Conservation (phyloP, 768 basidiomycete genomes). For the Antrodiella citrinella region DNA sequence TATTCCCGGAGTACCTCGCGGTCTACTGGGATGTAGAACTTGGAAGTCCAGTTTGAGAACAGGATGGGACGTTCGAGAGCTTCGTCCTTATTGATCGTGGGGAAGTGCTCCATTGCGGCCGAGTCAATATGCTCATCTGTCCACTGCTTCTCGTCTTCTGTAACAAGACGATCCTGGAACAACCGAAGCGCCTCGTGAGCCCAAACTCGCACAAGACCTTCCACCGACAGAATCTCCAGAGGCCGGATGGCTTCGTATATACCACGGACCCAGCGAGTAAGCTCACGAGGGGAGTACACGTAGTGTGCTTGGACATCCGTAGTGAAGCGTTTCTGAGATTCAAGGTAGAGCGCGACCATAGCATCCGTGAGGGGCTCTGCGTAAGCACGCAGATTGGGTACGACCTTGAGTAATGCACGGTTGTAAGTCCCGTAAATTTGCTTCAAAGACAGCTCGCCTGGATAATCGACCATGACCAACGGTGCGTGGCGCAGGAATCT, state of each 20-base stretch:
- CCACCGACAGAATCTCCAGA: conserved; percentile 85
- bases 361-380: conserved; percentile 93
- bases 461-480: conserved; percentile 98
- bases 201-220: conserved; percentile 95
- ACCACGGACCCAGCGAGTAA: conserved; percentile 95
- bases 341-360: conserved; percentile 94
- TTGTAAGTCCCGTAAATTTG: conserved; percentile 99
- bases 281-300: conserved; percentile 97
- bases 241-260: conserved; percentile 96
- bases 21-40: conserved; percentile 92
- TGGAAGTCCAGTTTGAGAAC: conserved; percentile 99
- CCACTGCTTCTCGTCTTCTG: conserved; percentile 89
- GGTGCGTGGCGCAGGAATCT: conserved; percentile 97
- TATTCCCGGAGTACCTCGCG: conserved; percentile 91
- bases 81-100: conserved; percentile 81
- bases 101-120: conserved; percentile 85
- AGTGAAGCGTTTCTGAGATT: conserved; percentile 91
- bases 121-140: conserved; percentile 89
- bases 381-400: conserved; percentile 88
- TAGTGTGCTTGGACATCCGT: conserved; percentile 98
- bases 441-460: conserved; percentile 91
- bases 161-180: conserved; percentile 95
- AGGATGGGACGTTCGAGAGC: conserved; percentile 85
- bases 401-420: conserved; percentile 89
- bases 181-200: conserved; percentile 95